A percentile compares a stretch with the other conserved stretches of the same genome.
Conservation (phyloP, 495 filamentous ascomycete genomes). For the Geoglossum glabrum region DNA sequence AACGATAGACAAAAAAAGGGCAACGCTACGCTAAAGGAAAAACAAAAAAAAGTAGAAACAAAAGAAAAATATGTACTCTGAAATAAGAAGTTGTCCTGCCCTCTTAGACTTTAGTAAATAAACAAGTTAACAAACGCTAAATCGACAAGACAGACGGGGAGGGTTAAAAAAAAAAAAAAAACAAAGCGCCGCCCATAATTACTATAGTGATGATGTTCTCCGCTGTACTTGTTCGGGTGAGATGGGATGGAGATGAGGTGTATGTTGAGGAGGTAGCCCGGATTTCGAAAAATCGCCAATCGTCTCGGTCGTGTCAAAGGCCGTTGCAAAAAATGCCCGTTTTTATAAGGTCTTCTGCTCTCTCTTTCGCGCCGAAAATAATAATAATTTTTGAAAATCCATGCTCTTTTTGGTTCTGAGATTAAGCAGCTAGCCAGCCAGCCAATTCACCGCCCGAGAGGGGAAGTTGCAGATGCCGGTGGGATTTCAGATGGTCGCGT, state of each 20-base stretch:
- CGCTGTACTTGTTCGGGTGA: no score
- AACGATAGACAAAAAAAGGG: not conserved
- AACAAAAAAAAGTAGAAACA: not conserved
- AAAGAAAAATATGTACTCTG: not conserved
- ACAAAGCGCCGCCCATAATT: not conserved
- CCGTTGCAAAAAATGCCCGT: not conserved
- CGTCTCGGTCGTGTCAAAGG: not conserved
- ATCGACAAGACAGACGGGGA: no score
- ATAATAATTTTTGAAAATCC: no score
- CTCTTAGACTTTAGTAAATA: not conserved
- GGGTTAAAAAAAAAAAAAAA: no score
- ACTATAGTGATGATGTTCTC: not conserved
- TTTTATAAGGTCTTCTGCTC: not conserved
- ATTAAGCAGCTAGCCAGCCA: no score
- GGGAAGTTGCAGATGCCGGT: no score
- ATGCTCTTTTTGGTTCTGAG: no score
- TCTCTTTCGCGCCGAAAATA: no score
- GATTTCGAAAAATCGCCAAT: no score
- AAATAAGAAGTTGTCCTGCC: not conserved
- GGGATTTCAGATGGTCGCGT: slow-evolving; percentile 14
- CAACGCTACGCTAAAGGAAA: not conserved
- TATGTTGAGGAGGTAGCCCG: no score
- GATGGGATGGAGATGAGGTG: no score
- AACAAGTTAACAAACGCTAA: not conserved
- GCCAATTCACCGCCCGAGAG: no score